A percentile compares a stretch with the other conserved stretches of the same genome.
Evolutionary conservation across 768 basidiomycete species (phyloP).

Genomic region (Mycena floridula): DNA sequence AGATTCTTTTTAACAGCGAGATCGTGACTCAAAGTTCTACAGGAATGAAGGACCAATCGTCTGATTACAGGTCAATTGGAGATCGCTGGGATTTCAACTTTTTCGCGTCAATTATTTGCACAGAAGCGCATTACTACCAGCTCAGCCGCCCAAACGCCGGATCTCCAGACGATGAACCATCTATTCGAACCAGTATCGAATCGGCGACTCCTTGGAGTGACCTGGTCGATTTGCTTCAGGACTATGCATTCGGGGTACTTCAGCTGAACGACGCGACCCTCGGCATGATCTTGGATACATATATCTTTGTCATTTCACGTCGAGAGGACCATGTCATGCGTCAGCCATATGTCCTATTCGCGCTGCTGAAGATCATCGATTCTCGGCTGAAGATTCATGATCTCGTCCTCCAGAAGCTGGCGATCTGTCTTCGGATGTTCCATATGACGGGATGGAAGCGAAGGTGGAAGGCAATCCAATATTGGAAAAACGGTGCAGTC

Average conservation of each 20-base stretch:
- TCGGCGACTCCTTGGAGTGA: conserved; percentile 9
- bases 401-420: conserved; percentile 8
- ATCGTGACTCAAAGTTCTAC: too few relatives aligned
- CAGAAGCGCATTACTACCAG: conserved; percentile 11
- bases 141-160: conserved; percentile 1
- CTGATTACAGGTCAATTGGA: conserved; percentile 1
- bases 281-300: conserved; percentile 8
- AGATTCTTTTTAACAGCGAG: too few relatives aligned
- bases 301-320: conserved; percentile 9
- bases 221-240: conserved; percentile 8
- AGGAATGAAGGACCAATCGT: conserved; percentile 4
- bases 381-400: conserved; percentile 8
- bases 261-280: conserved; percentile 5
- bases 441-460: background rate
- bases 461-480: background rate
- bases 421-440: conserved; percentile 11
- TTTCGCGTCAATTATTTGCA: conserved; percentile 8
- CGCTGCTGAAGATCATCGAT: conserved; percentile 6
- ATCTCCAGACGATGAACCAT: background rate
- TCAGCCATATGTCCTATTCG: conserved; percentile 6
- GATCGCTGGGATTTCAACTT: conserved; percentile 9
- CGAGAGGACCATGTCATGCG: conserved; percentile 4
- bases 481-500: background rate
- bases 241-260: background rate
- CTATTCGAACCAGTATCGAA: background rate